Conservation (phyloP, 176 grass and related monocot species). For the Canna indica region DNA sequence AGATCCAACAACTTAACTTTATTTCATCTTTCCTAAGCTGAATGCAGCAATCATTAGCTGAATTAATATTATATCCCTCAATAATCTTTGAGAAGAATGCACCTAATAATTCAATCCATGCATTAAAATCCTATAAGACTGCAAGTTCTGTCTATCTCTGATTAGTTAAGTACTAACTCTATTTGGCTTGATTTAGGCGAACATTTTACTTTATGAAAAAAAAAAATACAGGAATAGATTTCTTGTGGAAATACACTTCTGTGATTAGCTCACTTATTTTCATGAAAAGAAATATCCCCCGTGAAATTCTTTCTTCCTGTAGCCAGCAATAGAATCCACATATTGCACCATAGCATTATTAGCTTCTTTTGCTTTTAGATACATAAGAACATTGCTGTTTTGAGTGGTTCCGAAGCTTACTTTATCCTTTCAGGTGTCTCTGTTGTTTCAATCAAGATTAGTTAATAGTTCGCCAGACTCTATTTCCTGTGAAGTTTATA, state of each 20-base stretch:
- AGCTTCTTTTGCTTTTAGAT: not conserved
- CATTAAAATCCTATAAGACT: not conserved
- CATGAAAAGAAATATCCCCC: not conserved
- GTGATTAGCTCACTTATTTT: not conserved
- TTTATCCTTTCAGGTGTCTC: conserved; percentile 40
- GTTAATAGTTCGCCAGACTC: conserved; percentile 30
- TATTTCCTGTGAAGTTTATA: conserved; percentile 24
- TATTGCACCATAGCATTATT: not conserved
- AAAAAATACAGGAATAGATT: not conserved
- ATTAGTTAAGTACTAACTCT: not conserved
- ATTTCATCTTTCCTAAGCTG: not conserved
- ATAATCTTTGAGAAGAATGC: not conserved
- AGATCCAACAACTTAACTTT: not conserved
- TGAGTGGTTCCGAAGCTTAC: not conserved
- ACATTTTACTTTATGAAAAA: not conserved
- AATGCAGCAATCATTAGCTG: not conserved
- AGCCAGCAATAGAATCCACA: not conserved
- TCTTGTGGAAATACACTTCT: not conserved
- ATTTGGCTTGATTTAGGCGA: not conserved
- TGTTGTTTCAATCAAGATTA: conserved; percentile 56
- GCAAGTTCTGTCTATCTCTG: not conserved
- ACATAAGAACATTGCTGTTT: not conserved
- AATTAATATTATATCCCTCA: not conserved
- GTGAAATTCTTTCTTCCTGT: not conserved
- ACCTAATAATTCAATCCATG: not conserved